Base-by-base conservation (phyloP, 306 rosid species). In the Inga leiocalycina region DNA sequence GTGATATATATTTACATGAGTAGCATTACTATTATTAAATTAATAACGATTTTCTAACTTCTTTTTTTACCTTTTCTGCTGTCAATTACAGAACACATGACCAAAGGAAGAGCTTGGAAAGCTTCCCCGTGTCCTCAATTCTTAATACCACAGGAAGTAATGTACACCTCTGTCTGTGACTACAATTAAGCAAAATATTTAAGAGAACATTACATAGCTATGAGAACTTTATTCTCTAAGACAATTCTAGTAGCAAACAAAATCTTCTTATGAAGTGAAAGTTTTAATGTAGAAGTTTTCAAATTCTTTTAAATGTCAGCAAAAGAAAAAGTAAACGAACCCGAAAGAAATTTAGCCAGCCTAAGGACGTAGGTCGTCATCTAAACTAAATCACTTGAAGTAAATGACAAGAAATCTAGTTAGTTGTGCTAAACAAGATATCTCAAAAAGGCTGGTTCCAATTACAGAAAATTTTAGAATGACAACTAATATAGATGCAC, bases 71-170 rank as follows among this genome's bases (percentile, higher is more conserved):
- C 16, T 3, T 62, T 61, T 8, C 43, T 15, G 45, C 77, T 79
- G 79, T 39, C 71, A 62, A 65, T 79, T 19, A 45, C 51, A 68
- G 61, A 66, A 67, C 15, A 52, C 22, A n/a, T 73, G 73, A 19
- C 79, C 44, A 79, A 68, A 48, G 73, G 54, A 75, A 69, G 52
- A 82, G 34, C 79, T 79, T 79, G 76, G 69, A 70, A 62, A 79
- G 69, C 59, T 30, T 41, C 79, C 66, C 75, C n/a, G 44, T 4
- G 13, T 15, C 1, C 8, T 56, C 59, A 27, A 61, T 64, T 64
- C 75, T 71, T 46, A 51, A 62, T 20, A 35, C 17, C 10, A 16
- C 64, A 70, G 78, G 24, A 24, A 51, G 41, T 54, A 76, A 49
- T 59, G 71, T 10, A 52, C 30, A 77, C 12, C 43, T 73, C 27